Evolutionary conservation across 2,329 filamentous ascomycete genomes (phyloP).

Genomic region (Neocatenulostroma microsporum): DNA sequence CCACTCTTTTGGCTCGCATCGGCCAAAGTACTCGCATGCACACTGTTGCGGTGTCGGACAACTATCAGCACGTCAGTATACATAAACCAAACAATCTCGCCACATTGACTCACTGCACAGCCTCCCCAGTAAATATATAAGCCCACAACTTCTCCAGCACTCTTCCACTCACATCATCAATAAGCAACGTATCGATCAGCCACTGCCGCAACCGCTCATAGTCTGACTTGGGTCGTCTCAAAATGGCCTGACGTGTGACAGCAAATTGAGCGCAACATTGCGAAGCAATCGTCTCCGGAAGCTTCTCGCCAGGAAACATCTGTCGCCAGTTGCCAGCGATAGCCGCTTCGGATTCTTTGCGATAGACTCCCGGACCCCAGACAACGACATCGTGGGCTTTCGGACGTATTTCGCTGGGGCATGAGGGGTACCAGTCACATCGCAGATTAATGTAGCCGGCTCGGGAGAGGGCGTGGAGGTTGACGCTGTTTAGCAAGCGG

Average conservation of each 20-base stretch:
- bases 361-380: constrained; percentile 24
- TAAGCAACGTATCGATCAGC: constrained; percentile 41
- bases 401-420: constrained; percentile 28
- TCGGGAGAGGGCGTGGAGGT: constrained; percentile 39
- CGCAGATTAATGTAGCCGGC: constrained; percentile 48
- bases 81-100: neutral
- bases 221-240: constrained; percentile 38
- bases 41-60: constrained; percentile 17
- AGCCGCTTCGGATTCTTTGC: constrained; percentile 33
- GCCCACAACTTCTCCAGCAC: constrained; percentile 53
- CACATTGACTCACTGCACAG: constrained; percentile 13
- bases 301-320: constrained; percentile 36
- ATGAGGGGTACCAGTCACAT: constrained; percentile 46
- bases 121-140: constrained; percentile 34
- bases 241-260: constrained; percentile 42
- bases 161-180: constrained; percentile 45
- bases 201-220: constrained; percentile 45
- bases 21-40: constrained; percentile 17
- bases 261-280: constrained; percentile 51
- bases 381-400: constrained; percentile 7
- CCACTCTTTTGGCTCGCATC: constrained; percentile 12
- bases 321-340: constrained; percentile 36
- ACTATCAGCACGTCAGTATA: constrained; percentile 6
- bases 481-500: constrained; percentile 10
- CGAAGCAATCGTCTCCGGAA: constrained; percentile 41